Percentiles rank a stretch among this genome's conserved stretches.
Conservation (phyloP, 2,329 filamentous ascomycete species). For the Zymoseptoria tritici region DNA sequence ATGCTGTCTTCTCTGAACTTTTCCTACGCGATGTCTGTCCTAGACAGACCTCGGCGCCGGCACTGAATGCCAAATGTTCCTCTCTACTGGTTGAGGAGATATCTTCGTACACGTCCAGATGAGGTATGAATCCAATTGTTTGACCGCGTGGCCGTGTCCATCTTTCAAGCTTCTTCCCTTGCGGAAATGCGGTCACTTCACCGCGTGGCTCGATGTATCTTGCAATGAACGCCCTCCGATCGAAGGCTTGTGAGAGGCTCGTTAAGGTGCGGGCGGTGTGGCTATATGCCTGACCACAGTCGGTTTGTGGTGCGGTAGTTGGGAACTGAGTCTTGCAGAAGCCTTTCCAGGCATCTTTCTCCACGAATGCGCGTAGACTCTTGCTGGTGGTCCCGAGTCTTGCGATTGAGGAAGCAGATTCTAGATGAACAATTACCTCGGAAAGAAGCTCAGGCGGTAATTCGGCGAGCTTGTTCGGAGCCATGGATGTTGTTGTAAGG, state of each 20-base stretch:
- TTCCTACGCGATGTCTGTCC: conserved; percentile 35
- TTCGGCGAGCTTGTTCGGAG: conserved; percentile 22
- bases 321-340: conserved; percentile 46
- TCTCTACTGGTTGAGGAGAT: conserved; percentile 35
- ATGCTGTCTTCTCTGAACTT: conserved; percentile 28
- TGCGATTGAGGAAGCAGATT: conserved; percentile 39
- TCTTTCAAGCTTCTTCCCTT: conserved; percentile 22
- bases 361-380: conserved; percentile 39
- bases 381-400: conserved; percentile 41
- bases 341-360: conserved; percentile 40
- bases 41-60: conserved; percentile 49
- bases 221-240: conserved; percentile 49
- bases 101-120: conserved; percentile 26
- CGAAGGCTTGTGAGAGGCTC: conserved; percentile 50
- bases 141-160: conserved; percentile 39
- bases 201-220: conserved; percentile 43
- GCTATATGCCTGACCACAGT: conserved; percentile 35
- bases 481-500: background rate
- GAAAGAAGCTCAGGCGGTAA: conserved; percentile 35
- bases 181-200: conserved; percentile 29
- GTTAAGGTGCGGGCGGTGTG: conserved; percentile 49
- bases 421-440: conserved; percentile 34
- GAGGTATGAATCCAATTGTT: conserved; percentile 54
- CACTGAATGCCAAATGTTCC: conserved; percentile 54
- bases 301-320: conserved; percentile 25